Base-by-base conservation (phyloP, 2,329 filamentous ascomycete species). In the Fusarium succisae region DNA sequence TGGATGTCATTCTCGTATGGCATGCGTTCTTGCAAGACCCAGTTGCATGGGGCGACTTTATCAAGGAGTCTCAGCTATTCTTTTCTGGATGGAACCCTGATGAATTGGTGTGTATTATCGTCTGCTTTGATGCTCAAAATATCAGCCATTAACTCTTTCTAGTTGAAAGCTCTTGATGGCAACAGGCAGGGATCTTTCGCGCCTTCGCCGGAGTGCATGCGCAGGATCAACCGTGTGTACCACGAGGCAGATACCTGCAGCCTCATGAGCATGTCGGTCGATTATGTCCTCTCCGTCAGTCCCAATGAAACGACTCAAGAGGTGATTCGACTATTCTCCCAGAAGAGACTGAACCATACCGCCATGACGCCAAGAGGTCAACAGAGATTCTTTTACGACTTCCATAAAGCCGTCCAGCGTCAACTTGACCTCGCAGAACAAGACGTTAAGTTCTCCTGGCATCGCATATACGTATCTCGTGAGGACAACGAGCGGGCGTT, bases 1-100 rank as follows among this genome's bases (percentile, higher is more conserved):
- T 72, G 6, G 66, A 75, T 43, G 67, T 72, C 2, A 44, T 74
- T 45, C 56, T 76, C 26, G 48, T 68, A 14, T 77, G 65, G 72
- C 67, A 75, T 47, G 45, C 57, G 8, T 50, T 74, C 43, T 45
- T 77, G 6, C 67, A 68, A 24, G 32, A 51, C 14, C 66, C 59
- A 13, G 18, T 53, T 14, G 44, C 54, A 6, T 72, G 59, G 61
- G 18, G 58, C 7, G 10, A 10, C 3, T 65, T 77, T 15, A 43
- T 51, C 6, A 13, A 62, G 6, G 10, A 30, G 8, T 63, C 58
- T 18, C 13, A 38, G 8, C 30, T 75, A 7, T 32, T 53, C 1
- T 59, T 74, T 39, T 15, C 24, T 18, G 35, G 37, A 4, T 75
- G 73, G 71, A 51, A 77, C 26, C 43, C 28, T 13, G 48, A 67